Evolutionary conservation across 495 filamentous ascomycete genomes (phyloP).

Genomic region (Daldinia decipiens): DNA sequence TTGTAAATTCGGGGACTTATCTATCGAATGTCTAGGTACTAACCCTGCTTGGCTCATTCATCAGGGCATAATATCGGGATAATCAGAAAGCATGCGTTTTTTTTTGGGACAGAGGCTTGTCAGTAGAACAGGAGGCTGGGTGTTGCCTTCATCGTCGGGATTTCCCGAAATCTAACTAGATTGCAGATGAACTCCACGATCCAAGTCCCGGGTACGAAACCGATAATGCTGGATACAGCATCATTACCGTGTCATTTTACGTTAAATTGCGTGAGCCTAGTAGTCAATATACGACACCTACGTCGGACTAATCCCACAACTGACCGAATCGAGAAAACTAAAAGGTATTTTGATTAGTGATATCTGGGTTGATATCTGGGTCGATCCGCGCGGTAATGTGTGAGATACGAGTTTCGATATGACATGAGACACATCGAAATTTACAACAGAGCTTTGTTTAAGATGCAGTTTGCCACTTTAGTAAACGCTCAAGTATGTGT

Average conservation of each 20-base stretch:
- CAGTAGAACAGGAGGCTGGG: not conserved
- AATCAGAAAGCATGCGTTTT: not conserved
- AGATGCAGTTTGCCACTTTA: not conserved
- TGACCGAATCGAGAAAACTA: not conserved
- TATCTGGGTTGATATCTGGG: not conserved
- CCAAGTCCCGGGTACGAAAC: not conserved
- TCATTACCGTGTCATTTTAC: not conserved
- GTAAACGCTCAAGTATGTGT: too few relatives aligned
- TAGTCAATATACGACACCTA: conserved; percentile 10
- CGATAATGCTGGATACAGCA: not conserved
- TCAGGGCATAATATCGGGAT: not conserved
- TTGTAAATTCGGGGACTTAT: not conserved
- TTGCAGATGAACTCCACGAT: conserved; percentile 1
- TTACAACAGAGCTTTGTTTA: too few relatives aligned
- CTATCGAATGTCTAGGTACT: not conserved
- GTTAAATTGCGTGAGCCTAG: conserved; percentile 5
- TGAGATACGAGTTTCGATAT: not conserved
- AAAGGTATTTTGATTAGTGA: not conserved
- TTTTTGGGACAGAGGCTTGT: not conserved
- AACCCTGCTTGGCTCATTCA: not conserved
- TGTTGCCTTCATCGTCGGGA: not conserved
- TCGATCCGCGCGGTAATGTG: conserved; percentile 7
- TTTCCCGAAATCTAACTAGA: conserved; percentile 1
- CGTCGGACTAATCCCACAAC: not conserved
- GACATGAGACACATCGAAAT: not conserved